Percentiles rank a stretch among this genome's conserved stretches.
These are phyloP conservation scores for Ustilago lituana DNA, from an alignment of 1,284 basidiomycete genomes.

Conservation along the genomic window DNA sequence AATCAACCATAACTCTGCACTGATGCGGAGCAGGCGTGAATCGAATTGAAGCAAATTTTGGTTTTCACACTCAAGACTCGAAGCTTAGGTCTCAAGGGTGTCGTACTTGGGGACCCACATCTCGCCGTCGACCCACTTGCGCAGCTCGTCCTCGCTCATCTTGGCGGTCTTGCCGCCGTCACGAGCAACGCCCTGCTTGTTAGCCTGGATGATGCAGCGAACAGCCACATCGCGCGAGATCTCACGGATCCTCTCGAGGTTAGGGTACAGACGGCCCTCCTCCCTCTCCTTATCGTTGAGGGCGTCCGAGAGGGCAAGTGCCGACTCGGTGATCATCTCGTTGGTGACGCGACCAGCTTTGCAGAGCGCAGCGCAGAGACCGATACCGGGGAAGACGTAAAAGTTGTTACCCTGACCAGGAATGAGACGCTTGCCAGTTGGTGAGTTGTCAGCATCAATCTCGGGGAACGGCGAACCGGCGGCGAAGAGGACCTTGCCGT, in stretches of 20 bases:
- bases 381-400: slow-evolving; percentile 58
- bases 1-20: too few relatives aligned
- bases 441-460: slow-evolving; percentile 68
- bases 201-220: slow-evolving; percentile 60
- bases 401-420: slow-evolving; percentile 93
- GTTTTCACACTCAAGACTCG: too few relatives aligned
- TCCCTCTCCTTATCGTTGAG: slow-evolving; percentile 78
- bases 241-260: slow-evolving; percentile 60
- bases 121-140: slow-evolving; percentile 58
- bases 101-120: slow-evolving; percentile 64
- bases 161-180: slow-evolving; percentile 60
- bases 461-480: slow-evolving; percentile 88
- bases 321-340: slow-evolving; percentile 75
- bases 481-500: slow-evolving; percentile 78
- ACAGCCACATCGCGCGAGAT: slow-evolving; percentile 59
- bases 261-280: slow-evolving; percentile 61
- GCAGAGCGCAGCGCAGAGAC: slow-evolving; percentile 71
- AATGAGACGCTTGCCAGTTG: slow-evolving; percentile 74
- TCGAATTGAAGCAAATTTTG: too few relatives aligned
- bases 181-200: slow-evolving; percentile 57
- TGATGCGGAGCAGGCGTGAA: too few relatives aligned
- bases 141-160: slow-evolving; percentile 57
- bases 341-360: slow-evolving; percentile 77
- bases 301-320: slow-evolving; percentile 79
- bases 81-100: slow-evolving; percentile 15